Percentiles rank a stretch among this genome's conserved stretches.
These are phyloP conservation scores for Holtermanniella nyarrowii DNA, from an alignment of 768 basidiomycete genomes.

Conservation along the genomic window DNA sequence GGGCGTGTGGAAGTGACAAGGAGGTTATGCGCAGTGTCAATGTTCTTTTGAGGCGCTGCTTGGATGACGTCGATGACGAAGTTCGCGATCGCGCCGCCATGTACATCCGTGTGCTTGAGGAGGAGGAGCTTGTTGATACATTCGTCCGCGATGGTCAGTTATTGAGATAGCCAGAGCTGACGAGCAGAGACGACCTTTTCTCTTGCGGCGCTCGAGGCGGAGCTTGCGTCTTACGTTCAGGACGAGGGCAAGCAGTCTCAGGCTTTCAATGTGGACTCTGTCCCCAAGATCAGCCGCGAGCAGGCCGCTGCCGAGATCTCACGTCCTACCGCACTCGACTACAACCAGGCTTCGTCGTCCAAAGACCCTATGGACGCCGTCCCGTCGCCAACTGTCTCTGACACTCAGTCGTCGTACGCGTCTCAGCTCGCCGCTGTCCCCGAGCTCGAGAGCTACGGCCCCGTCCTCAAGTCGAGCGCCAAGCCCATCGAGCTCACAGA, in stretches of 20 bases:
- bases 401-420: constrained; percentile 76
- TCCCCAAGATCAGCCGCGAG: constrained; percentile 88
- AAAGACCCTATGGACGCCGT: constrained; percentile 51
- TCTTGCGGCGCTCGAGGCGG: constrained; percentile 74
- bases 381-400: constrained; percentile 64
- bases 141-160: constrained; percentile 83
- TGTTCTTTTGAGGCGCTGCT: constrained; percentile 81
- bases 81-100: constrained; percentile 94
- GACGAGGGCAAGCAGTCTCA: constrained; percentile 59
- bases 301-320: constrained; percentile 82
- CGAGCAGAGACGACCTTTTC: constrained; percentile 86
- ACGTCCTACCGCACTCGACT: constrained; percentile 82
- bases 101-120: constrained; percentile 75
- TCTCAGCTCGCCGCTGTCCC: constrained; percentile 77
- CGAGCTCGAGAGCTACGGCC: constrained; percentile 73
- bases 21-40: constrained; percentile 72
- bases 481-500: constrained; percentile 80
- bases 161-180: neutral
- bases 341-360: constrained; percentile 56
- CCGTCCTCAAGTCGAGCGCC: constrained; percentile 72
- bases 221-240: constrained; percentile 86
- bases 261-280: constrained; percentile 70
- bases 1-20: constrained; percentile 71
- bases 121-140: constrained; percentile 64
- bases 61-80: constrained; percentile 98